Evolutionary conservation across 306 rosid species (phyloP).

Genomic region (Rosa lucieae): DNA sequence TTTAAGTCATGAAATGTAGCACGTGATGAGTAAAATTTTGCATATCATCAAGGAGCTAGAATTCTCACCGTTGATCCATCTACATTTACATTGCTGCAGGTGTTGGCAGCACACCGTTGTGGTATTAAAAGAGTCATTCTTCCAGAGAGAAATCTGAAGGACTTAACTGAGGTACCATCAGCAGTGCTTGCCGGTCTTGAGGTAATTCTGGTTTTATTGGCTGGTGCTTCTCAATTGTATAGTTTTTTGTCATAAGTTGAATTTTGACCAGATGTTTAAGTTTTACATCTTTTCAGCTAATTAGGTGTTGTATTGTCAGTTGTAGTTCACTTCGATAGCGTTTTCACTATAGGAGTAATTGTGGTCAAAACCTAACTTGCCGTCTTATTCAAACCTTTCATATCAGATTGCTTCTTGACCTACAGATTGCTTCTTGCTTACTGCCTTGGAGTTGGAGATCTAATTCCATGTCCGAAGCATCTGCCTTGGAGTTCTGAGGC

Average conservation of each 20-base stretch:
- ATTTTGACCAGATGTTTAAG: not conserved
- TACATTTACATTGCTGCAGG: slow-evolving; percentile 45
- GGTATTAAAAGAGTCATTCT: slow-evolving; percentile 90
- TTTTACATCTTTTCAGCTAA: not conserved
- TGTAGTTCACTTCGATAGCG: not conserved
- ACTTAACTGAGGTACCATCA: slow-evolving; percentile 88
- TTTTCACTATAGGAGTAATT: not conserved
- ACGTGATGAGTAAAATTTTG: not conserved
- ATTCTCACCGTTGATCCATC: slow-evolving; percentile 2
- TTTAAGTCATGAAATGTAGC: not conserved
- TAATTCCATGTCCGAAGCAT: too few species aligned
- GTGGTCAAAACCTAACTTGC: slow-evolving; percentile 2
- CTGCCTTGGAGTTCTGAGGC: too few species aligned
- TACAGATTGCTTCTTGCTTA: too few species aligned
- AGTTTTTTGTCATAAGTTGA: not conserved
- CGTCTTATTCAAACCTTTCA: slow-evolving; percentile 2
- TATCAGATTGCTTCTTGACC: slow-evolving; percentile 63
- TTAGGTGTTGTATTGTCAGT: slow-evolving; percentile 1
- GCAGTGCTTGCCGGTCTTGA: slow-evolving; percentile 73
- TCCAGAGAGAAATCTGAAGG: slow-evolving; percentile 94
- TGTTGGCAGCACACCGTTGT: slow-evolving; percentile 90
- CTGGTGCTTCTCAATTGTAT: slow-evolving; percentile 6
- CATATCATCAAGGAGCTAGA: not conserved
- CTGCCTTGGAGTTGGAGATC: too few species aligned
- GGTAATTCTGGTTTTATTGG: slow-evolving; percentile 44